A percentile compares a stretch with the other conserved stretches of the same genome.
These are phyloP conservation scores for Cichorium intybus DNA, from an alignment of 140 eudicot species.

Conservation along the genomic window DNA sequence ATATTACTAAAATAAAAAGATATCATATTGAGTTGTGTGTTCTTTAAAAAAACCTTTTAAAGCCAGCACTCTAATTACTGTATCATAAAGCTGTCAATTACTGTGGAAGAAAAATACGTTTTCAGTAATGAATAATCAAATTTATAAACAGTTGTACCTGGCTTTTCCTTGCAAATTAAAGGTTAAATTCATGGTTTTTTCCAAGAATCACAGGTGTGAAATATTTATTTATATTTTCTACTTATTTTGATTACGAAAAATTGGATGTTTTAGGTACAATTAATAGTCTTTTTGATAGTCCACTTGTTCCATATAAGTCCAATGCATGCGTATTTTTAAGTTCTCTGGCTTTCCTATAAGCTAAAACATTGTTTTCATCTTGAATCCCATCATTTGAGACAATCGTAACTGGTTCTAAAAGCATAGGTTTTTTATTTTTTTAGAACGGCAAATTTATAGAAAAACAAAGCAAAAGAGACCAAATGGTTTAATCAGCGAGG, in stretches of 20 bases:
- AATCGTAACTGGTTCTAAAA: slow-evolving; percentile 2
- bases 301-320: slow-evolving; percentile 35
- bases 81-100: too few relatives aligned
- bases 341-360: slow-evolving; percentile 5
- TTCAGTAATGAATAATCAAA: too few relatives aligned
- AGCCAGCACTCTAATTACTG: too few relatives aligned
- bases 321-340: slow-evolving; percentile 3
- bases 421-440: too few relatives aligned
- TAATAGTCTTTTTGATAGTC: slow-evolving; percentile 7
- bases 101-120: too few relatives aligned
- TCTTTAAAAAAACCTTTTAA: neutral
- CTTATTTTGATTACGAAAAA: slow-evolving; percentile 8
- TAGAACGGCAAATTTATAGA: too few relatives aligned
- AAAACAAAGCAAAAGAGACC: too few relatives aligned
- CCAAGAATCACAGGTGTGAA: slow-evolving; percentile 6
- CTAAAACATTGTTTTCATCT: slow-evolving; percentile 23
- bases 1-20: neutral
- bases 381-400: slow-evolving; percentile 15
- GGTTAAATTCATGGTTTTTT: neutral
- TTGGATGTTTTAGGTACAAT: slow-evolving; percentile 3
- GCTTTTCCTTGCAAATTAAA: too few relatives aligned
- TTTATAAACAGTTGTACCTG: neutral
- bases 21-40: neutral
- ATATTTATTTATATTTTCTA: neutral
- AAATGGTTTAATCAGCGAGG: too few relatives aligned